These are phyloP conservation scores for Hypoxylon crocopeplum DNA, from an alignment of 495 filamentous ascomycete genomes.

Conservation along the genomic window DNA sequence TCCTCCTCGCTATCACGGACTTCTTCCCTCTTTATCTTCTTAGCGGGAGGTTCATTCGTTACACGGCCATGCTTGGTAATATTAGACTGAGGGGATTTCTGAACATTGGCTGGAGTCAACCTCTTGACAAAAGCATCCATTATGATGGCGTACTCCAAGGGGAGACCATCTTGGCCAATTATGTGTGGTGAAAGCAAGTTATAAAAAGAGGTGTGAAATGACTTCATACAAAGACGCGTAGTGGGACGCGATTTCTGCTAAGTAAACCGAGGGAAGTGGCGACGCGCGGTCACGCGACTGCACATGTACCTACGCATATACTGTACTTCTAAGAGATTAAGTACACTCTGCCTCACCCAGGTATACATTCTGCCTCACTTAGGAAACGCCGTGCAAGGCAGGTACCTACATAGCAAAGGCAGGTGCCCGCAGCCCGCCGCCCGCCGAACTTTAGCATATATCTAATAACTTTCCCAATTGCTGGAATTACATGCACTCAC, in stretches of 20 bases:
- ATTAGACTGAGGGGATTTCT: slow-evolving; percentile 1
- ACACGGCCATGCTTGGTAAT: not conserved
- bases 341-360: no score
- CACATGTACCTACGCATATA: not conserved
- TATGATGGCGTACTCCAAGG: slow-evolving; percentile 13
- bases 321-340: no score
- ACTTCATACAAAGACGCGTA: slow-evolving; percentile 33
- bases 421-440: no score
- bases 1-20: slow-evolving; percentile 39
- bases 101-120: slow-evolving; percentile 2
- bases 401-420: no score
- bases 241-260: slow-evolving; percentile 24
- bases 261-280: slow-evolving; percentile 2
- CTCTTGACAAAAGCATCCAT: slow-evolving; percentile 41
- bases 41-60: slow-evolving; percentile 39
- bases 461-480: no score
- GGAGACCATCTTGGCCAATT: slow-evolving; percentile 6
- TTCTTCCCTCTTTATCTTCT: slow-evolving; percentile 44
- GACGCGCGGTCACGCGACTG: slow-evolving; percentile 39
- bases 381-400: no score
- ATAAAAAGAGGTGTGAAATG: slow-evolving; percentile 3
- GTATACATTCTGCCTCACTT: no score
- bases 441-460: no score
- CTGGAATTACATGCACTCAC: no score
- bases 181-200: not conserved